These are phyloP conservation scores for Fusarium clavum DNA, from an alignment of 2,329 filamentous ascomycete species.

Conservation along the genomic window DNA sequence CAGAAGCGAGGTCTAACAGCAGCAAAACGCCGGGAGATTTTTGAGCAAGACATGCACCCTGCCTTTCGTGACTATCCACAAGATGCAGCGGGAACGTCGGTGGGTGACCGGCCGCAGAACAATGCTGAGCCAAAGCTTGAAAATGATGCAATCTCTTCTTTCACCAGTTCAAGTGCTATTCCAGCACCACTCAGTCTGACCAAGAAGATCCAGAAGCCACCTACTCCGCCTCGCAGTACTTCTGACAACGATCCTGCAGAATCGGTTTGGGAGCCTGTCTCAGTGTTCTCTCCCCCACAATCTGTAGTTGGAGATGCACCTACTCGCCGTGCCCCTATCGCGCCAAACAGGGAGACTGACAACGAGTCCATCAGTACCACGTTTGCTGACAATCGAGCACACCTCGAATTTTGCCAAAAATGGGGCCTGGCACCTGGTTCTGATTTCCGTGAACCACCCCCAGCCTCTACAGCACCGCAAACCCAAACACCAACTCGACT, in stretches of 20 bases:
- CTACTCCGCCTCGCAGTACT: background rate
- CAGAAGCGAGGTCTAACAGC: constrained; percentile 17
- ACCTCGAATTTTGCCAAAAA: constrained; percentile 26
- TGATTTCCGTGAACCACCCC: background rate
- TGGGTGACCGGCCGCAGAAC: background rate
- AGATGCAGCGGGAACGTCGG: background rate
- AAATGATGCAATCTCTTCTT: constrained; percentile 2
- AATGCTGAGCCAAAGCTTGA: background rate
- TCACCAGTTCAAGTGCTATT: constrained; percentile 21
- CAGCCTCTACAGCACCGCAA: background rate
- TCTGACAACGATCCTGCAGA: background rate
- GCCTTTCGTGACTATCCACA: constrained; percentile 34
- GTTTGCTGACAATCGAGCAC: constrained; percentile 10
- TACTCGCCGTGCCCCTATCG: background rate
- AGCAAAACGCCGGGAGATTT: constrained; percentile 20
- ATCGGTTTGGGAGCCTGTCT: constrained; percentile 26
- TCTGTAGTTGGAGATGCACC: background rate
- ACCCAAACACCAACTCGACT: background rate
- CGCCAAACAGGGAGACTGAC: background rate
- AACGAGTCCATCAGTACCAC: background rate
- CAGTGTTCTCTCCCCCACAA: constrained; percentile 12
- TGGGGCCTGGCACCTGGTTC: background rate
- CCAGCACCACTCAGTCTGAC: constrained; percentile 15
- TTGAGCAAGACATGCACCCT: constrained; percentile 31
- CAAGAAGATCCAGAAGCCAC: background rate